Percentiles rank a stretch among this genome's conserved stretches.
These are phyloP conservation scores for Taphrina communis DNA, from an alignment of 1,139 yeast genomes.

Conservation along the genomic window DNA sequence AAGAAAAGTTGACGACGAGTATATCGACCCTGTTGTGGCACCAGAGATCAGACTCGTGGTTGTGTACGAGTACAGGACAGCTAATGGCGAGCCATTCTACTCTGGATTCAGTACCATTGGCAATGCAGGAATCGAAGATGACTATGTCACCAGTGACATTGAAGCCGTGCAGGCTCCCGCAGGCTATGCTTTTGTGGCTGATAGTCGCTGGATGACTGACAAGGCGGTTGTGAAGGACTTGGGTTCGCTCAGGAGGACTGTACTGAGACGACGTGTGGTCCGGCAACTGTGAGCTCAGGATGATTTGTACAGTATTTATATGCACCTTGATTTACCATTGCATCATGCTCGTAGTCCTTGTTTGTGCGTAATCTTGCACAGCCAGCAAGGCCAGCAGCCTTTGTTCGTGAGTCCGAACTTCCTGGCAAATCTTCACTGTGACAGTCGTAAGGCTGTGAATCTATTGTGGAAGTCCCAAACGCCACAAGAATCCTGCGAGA, in stretches of 20 bases:
- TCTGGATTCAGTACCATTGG: slow-evolving; percentile 40
- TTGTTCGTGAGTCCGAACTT: too few species aligned
- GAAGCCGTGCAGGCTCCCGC: slow-evolving; percentile 34
- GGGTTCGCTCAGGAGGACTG: slow-evolving; percentile 6
- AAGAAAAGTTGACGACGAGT: slow-evolving; percentile 26
- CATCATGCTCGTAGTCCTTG: too few species aligned
- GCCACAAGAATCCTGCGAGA: background rate
- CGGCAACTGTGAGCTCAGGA: background rate
- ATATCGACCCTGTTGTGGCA: slow-evolving; percentile 16
- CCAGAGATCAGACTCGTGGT: slow-evolving; percentile 30
- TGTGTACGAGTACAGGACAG: slow-evolving; percentile 30
- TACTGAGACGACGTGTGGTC: slow-evolving; percentile 10
- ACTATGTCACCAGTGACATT: slow-evolving; percentile 26
- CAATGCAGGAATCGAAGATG: slow-evolving; percentile 37
- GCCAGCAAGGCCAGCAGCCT: too few species aligned
- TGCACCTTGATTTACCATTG: too few species aligned
- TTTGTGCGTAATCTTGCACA: too few species aligned
- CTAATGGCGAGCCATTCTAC: slow-evolving; percentile 28
- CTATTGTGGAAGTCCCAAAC: background rate
- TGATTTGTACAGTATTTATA: too few species aligned
- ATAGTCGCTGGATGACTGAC: slow-evolving; percentile 27
- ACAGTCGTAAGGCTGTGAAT: background rate
- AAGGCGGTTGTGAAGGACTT: background rate
- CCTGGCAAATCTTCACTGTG: too few species aligned
- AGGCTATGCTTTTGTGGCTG: slow-evolving; percentile 26